Evolutionary conservation across 306 rosid species (phyloP), one percentile per base, ranked within the genome.

Genomic region (Rubus idaeus): DNA sequence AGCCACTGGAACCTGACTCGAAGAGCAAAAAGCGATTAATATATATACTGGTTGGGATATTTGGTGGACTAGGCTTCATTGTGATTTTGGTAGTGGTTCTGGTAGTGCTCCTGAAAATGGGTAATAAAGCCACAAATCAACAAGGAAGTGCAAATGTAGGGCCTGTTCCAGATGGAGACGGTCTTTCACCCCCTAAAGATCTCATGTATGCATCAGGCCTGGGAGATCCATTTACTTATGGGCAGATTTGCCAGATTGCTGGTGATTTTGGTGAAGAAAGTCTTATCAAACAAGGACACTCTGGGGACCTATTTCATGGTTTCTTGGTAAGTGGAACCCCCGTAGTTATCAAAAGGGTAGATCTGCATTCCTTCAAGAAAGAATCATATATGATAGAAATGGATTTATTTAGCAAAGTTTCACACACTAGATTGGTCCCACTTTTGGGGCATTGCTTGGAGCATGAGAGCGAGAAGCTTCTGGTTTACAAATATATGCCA

Each of bases 401-500:
- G 82, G 89, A 73, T 35, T 83, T 96, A 14, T 85, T 96, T 51
- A 85, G 86, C 86, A 92, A 87, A 81, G 86, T 84, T 86, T 91
- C 97, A 57, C 98, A 96, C 83, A 61, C 80, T 71, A 83, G 91
- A 82, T 80, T 92, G 86, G 87, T 96, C 77, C 98, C 99, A 14
- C 78, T 92, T 57, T 64, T 96, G 83, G 99, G 99, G 61, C 89
- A 88, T 78, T 89, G 98, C 89, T 74, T 89, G 81, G 94, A 96
- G 85, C 89, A 81, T 73, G 98, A 89, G 87, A 89, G 41, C 46
- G 93, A 84, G 78, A 96, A 92, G 83, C 81, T 86, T 78, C 78
- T 96, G 70, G 84, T 96, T 81, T 96, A 96, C 86, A 96, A 96
- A 79, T 80, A 83, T 82, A 87, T 96, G 98, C 91, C 88, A 60